Evolutionary conservation across 108 stramenopile species (phyloP), one percentile per base, ranked within the genome.

Genomic region (Pseudonitzschia pungens): DNA sequence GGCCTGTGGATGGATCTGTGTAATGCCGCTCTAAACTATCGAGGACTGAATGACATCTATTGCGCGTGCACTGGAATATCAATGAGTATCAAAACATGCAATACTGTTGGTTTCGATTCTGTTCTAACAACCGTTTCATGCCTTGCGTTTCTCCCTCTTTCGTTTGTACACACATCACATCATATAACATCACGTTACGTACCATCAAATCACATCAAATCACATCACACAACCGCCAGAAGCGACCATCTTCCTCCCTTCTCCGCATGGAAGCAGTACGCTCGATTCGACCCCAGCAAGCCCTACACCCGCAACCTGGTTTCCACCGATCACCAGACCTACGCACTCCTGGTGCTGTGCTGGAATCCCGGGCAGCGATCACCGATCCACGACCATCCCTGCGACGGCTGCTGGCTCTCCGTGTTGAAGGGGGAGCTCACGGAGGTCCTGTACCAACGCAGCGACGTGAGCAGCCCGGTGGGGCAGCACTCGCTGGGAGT

Each of bases 341-440:
- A 87, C 73, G 94, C 95, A 5, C 74, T 96, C 50, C 76, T 97
- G 57, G 62, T 97, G 52, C 65, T 97, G 20, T 97, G 97, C 82
- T 97, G 97, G 97, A 95, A 88, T 72, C 84, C 95, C 24, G 83
- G 69, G 14, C 76, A 81, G 63, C 79, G 77, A 65, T 89, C 88
- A 6, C 90, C 86, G 5, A 89, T 92, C 70, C 92, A 91, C 78
- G 89, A 89, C 76, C 94, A 91, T 75, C 89, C 88, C 11, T 87
- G 93, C 65, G 93, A 96, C 57, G 96, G 94, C 42, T 97, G 97
- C 74, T 94, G 90, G 91, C 68, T 95, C 36, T 76, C 87, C 29
- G 91, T 92, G 7, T 48, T 86, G 36, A 68, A 90, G 54, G 92
- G 92, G 20, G 42, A 22, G 22, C 69, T 95, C 10, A 67, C 60